A percentile compares a stretch with the other conserved stretches of the same genome.
phyloP scores from a whole-genome alignment of 2,329 filamentous ascomycete species.

The Bisporella sp. region DNA sequence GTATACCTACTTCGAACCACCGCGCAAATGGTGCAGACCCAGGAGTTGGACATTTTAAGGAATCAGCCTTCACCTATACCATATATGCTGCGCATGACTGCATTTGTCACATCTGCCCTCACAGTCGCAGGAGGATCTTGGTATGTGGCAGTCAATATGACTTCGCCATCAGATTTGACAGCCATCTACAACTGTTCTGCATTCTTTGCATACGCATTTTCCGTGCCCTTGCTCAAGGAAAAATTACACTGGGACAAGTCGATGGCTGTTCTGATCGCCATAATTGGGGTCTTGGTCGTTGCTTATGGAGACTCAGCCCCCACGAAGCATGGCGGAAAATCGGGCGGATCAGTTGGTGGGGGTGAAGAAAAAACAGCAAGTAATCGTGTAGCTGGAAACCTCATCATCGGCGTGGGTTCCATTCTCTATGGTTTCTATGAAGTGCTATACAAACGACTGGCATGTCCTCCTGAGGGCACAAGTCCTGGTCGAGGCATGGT shows the following conservation, averaged over 20 bases:
- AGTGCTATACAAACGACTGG: conserved; percentile 88
- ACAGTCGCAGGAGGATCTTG: conserved; percentile 89
- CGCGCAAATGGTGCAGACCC: conserved; percentile 79
- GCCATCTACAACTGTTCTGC: conserved; percentile 99
- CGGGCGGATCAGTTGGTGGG: conserved; percentile 44
- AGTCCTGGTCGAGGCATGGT: conserved; percentile 84
- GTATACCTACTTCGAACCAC: conserved; percentile 56
- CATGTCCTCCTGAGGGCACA: conserved; percentile 87
- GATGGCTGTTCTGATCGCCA: conserved; percentile 78
- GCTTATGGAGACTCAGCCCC: conserved; percentile 74
- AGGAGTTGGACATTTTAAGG: conserved; percentile 60
- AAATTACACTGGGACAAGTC: conserved; percentile 79
- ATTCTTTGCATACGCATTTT: conserved; percentile 98
- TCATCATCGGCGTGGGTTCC: conserved; percentile 85
- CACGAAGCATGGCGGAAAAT: conserved; percentile 46
- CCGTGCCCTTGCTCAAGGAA: conserved; percentile 81
- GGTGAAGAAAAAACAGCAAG: conserved; percentile 43
- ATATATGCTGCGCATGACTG: conserved; percentile 75
- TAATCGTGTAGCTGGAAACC: conserved; percentile 73
- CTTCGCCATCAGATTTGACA: conserved; percentile 86
- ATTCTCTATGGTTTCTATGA: conserved; percentile 96
- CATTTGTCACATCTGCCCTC: conserved; percentile 74
- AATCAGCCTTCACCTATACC: conserved; percentile 47
- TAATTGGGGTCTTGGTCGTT: conserved; percentile 85
- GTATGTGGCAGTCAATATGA: conserved; percentile 93